phyloP scores from a whole-genome alignment of 192 early-diverging fungal genomes.

The Backusella morwellensis region DNA sequence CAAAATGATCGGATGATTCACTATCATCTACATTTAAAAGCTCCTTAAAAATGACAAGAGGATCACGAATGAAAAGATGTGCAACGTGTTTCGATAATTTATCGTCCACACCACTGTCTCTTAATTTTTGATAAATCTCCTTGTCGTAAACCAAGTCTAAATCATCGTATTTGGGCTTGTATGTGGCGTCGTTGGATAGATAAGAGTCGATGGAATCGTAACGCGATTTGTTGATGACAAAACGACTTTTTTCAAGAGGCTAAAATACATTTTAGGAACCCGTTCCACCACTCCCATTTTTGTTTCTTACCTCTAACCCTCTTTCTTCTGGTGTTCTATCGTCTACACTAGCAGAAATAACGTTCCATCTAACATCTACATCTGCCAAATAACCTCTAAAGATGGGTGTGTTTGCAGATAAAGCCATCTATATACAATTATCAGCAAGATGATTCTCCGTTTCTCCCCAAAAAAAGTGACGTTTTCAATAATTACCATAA shows the following conservation, averaged over 20 bases:
- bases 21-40: constrained; percentile 83
- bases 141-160: constrained; percentile 77
- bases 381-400: constrained; percentile 94
- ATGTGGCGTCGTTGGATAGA: constrained; percentile 67
- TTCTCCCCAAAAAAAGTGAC: background rate
- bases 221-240: constrained; percentile 92
- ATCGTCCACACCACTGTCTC: constrained; percentile 81
- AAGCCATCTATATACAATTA: constrained; percentile 59
- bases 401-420: constrained; percentile 90
- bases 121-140: constrained; percentile 72
- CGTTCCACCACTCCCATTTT: background rate
- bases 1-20: constrained; percentile 93
- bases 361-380: constrained; percentile 97
- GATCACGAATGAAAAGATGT: constrained; percentile 98
- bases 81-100: constrained; percentile 88
- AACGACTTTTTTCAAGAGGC: constrained; percentile 70
- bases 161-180: constrained; percentile 93
- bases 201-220: constrained; percentile 95
- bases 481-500: constrained; percentile 61
- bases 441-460: background rate
- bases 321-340: constrained; percentile 92
- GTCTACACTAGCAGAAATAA: constrained; percentile 90
- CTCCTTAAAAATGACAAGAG: constrained; percentile 93
- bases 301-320: constrained; percentile 57
- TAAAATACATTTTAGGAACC: constrained; percentile 15